A percentile compares a stretch with the other conserved stretches of the same genome.
Evolutionary conservation across 805 yeast species (phyloP).

Genomic region (Torulaspora delbrueckii): DNA sequence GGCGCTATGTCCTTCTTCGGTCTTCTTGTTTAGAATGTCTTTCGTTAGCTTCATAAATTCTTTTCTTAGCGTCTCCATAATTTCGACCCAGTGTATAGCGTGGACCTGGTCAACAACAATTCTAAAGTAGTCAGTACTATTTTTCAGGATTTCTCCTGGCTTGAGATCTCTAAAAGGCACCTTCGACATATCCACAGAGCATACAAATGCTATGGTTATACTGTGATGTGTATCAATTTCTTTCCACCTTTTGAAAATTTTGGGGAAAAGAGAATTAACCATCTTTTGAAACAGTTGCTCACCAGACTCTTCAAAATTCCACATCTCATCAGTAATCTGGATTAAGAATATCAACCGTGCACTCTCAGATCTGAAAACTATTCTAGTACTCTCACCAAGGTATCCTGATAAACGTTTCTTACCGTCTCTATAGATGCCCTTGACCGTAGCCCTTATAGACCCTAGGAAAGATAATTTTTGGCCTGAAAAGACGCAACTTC

Average conservation of each 20-base stretch:
- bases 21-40: constrained; percentile 52
- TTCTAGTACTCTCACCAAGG: constrained; percentile 65
- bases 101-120: constrained; percentile 95
- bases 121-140: constrained; percentile 74
- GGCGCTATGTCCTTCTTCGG: constrained; percentile 31
- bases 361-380: constrained; percentile 87
- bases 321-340: constrained; percentile 92
- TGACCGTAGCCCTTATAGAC: constrained; percentile 58
- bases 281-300: constrained; percentile 89
- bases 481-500: constrained; percentile 59
- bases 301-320: constrained; percentile 96
- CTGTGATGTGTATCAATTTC: constrained; percentile 83
- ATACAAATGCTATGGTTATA: constrained; percentile 84
- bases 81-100: constrained; percentile 82
- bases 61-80: constrained; percentile 77
- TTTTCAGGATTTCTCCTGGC: constrained; percentile 66
- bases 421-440: constrained; percentile 60
- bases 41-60: constrained; percentile 81
- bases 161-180: constrained; percentile 53
- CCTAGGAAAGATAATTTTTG: constrained; percentile 62
- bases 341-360: constrained; percentile 77
- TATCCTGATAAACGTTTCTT: constrained; percentile 68
- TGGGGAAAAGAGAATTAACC: constrained; percentile 88
- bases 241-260: constrained; percentile 82
- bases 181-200: constrained; percentile 55